These are phyloP conservation scores for Plasmodium sp. DNA, from an alignment of 169 alveolate species.

Conservation along the genomic window DNA sequence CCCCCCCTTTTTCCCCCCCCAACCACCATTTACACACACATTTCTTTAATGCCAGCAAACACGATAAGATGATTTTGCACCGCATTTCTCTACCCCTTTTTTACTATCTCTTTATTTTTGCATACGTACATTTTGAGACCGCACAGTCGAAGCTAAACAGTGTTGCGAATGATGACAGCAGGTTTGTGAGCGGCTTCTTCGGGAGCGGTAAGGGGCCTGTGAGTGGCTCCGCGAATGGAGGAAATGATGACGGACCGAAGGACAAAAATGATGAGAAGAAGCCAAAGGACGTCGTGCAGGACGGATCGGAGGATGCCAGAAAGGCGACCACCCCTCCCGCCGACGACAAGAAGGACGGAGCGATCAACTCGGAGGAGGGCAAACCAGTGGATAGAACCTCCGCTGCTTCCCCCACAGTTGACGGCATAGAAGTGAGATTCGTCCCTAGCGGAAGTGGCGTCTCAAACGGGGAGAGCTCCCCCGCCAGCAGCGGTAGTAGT, in stretches of 20 bases:
- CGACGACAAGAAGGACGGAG: background rate
- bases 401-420: background rate
- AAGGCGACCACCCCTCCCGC: background rate
- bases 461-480: background rate
- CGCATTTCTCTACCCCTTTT: background rate
- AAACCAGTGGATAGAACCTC: background rate
- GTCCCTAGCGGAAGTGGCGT: background rate
- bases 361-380: background rate
- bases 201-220: background rate
- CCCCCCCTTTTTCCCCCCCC: background rate
- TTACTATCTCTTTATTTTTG: background rate
- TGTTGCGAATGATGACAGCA: background rate
- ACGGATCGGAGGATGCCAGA: background rate
- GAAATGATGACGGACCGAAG: background rate
- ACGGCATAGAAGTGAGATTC: constrained; percentile 1
- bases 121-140: constrained; percentile 24
- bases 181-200: background rate
- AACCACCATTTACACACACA: background rate
- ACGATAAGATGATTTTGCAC: background rate
- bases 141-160: constrained; percentile 33
- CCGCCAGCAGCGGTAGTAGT: background rate
- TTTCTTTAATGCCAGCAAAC: background rate
- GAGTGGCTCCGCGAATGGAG: background rate
- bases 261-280: background rate
- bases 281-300: background rate